Base-by-base conservation (phyloP, 23 red algal genomes). In the Gracilariopsis chorda region DNA sequence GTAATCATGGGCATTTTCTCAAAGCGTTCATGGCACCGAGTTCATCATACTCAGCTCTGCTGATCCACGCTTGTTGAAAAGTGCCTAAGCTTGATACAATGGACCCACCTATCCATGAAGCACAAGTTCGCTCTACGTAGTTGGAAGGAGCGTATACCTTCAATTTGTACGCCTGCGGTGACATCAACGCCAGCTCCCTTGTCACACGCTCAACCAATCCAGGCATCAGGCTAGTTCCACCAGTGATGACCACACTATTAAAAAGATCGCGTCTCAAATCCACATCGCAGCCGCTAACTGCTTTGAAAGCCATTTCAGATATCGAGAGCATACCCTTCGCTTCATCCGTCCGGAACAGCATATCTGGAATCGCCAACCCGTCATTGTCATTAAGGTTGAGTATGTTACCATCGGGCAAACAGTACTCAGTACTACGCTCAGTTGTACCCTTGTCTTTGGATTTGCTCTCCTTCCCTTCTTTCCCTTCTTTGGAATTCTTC, bases 61-160 rank as follows among this genome's bases (percentile, higher is more conserved):
- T 86, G 23, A 98, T 61, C 96, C 96, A 98, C 59, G 92, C 78
- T 35, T 95, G 88, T 70, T 95, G 93, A 88, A 98, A 98, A 7
- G 93, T 95, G 7, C 91, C 90, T 16, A 98, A 76, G 34, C 82
- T 94, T 28, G 90, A 92, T 11, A 98, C 61, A 70, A 98, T 98
- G 23, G 82, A 90, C 8, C 96, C 96, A 43, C 96, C 96, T 45
- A 93, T 92, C 96, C 96, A 98, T 14, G 78, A 48, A 14, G 69
- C 93, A 24, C 73, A 87, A 23, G 76, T 88, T 52, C 87, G 73
- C 35, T 98, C 96, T 4, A 78, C 59, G 25, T 44, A 73, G 24
- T 52, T 70, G 11, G 59, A 25, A 23, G 95, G 71, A 43, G 95
- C 79, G 42, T 92, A 59, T 35, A 97, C 83, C 52, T 89, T 87